Evolutionary conservation across 2,329 filamentous ascomycete species (phyloP).

Genomic region (Canariomyces notabilis): DNA sequence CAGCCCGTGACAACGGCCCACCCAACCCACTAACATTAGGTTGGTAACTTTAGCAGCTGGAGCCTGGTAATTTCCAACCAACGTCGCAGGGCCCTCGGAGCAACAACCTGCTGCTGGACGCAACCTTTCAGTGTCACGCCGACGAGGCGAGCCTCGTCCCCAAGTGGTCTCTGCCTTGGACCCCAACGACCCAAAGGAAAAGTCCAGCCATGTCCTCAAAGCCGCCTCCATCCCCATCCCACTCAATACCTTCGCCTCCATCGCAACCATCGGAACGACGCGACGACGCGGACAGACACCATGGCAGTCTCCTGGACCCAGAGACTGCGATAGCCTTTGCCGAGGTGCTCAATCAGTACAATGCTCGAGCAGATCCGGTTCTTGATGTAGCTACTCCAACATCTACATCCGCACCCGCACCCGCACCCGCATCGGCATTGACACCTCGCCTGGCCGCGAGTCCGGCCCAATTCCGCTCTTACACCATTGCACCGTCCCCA

Average conservation of each 20-base stretch:
- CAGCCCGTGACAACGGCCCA: no score
- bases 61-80: background rate
- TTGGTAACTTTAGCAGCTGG: background rate
- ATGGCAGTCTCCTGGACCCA: conserved; percentile 18
- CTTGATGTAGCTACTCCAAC: conserved; percentile 10
- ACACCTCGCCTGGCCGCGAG: conserved; percentile 12
- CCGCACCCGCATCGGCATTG: conserved; percentile 12
- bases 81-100: background rate
- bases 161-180: background rate
- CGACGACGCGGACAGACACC: conserved; percentile 11
- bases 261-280: conserved; percentile 4
- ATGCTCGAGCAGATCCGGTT: conserved; percentile 21
- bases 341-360: conserved; percentile 22
- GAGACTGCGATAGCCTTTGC: conserved; percentile 25
- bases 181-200: no score
- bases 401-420: background rate
- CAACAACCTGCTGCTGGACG: background rate
- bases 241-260: background rate
- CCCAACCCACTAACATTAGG: no score
- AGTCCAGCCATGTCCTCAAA: conserved; percentile 18
- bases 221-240: conserved; percentile 4
- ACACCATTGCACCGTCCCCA: conserved; percentile 30
- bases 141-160: conserved; percentile 5
- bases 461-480: conserved; percentile 26
- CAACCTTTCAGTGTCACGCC: background rate